phyloP scores from a whole-genome alignment of 129 eudicot genomes.

The Glebionis coronaria region DNA sequence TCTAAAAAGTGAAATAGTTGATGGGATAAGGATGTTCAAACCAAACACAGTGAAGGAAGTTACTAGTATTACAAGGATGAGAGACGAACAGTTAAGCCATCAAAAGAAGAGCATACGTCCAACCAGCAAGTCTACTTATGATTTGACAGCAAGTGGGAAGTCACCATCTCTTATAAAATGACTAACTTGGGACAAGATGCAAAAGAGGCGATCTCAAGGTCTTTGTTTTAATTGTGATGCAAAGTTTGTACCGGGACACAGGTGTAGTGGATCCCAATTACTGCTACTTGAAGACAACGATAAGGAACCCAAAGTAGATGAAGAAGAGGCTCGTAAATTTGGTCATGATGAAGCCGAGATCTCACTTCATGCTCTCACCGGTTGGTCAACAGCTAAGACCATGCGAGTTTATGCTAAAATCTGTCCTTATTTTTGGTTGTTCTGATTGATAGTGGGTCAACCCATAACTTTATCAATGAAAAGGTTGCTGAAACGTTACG shows the following conservation, averaged over 20 bases:
- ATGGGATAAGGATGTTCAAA: background rate
- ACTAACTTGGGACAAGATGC: background rate
- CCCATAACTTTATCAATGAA: background rate
- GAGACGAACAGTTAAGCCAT: background rate
- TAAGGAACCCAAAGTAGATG: background rate
- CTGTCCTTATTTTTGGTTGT: too few relatives aligned
- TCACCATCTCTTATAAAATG: background rate
- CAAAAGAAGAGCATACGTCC: background rate
- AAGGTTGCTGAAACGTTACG: background rate
- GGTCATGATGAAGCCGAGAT: background rate
- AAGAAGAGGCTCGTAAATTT: background rate
- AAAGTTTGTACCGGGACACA: background rate
- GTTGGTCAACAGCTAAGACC: background rate
- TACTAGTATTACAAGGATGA: background rate
- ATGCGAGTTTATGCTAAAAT: background rate
- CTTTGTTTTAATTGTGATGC: background rate
- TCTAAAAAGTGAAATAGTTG: background rate
- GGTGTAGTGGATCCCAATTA: background rate
- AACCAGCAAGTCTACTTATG: background rate
- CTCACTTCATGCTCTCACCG: constrained; percentile 2
- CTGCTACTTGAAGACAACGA: background rate
- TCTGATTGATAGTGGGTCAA: constrained; percentile 12
- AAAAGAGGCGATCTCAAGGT: background rate
- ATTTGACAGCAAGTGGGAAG: background rate
- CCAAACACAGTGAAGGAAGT: background rate